Evolutionary conservation across 2,329 filamentous ascomycete genomes (phyloP).

Genomic region (Monosporascus ibericus): DNA sequence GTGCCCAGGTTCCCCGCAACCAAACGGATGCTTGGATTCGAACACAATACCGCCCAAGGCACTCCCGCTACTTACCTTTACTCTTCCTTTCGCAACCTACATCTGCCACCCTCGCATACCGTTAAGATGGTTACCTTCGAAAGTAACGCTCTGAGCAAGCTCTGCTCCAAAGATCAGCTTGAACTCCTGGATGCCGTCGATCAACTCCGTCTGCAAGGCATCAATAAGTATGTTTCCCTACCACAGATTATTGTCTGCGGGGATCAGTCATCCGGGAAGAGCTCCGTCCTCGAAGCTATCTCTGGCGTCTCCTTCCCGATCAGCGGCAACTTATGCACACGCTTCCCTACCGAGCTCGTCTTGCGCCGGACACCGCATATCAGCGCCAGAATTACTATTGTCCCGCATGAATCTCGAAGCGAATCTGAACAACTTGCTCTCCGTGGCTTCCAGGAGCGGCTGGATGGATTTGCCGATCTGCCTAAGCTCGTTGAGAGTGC

Average conservation of each 20-base stretch:
- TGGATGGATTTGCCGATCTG: constrained; percentile 15
- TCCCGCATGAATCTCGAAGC: constrained; percentile 19
- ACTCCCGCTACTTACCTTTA: too few species aligned
- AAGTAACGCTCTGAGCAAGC: too few species aligned
- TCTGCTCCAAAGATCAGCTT: constrained; percentile 14
- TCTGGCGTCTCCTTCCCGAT: constrained; percentile 51
- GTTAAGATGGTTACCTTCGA: too few species aligned
- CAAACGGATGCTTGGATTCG: too few species aligned
- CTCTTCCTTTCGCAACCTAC: too few species aligned
- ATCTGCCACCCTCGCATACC: too few species aligned
- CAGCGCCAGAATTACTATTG: constrained; percentile 26
- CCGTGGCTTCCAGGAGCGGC: constrained; percentile 1
- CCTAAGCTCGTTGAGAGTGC: constrained; percentile 28
- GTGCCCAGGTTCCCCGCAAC: too few species aligned
- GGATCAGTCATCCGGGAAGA: constrained; percentile 54
- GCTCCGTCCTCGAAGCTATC: constrained; percentile 55
- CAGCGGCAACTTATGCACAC: constrained; percentile 50
- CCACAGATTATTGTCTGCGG: constrained; percentile 47
- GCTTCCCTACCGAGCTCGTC: constrained; percentile 55
- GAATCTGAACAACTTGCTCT: constrained; percentile 14
- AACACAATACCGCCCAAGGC: too few species aligned
- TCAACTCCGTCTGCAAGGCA: constrained; percentile 21
- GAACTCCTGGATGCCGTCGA: constrained; percentile 29
- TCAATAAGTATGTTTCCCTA: constrained; percentile 26
- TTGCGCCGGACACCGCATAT: constrained; percentile 34